Evolutionary conservation across 176 grass and related monocot species (phyloP), one percentile per base, ranked within the genome.

Genomic region (Saccharum officinarum): DNA sequence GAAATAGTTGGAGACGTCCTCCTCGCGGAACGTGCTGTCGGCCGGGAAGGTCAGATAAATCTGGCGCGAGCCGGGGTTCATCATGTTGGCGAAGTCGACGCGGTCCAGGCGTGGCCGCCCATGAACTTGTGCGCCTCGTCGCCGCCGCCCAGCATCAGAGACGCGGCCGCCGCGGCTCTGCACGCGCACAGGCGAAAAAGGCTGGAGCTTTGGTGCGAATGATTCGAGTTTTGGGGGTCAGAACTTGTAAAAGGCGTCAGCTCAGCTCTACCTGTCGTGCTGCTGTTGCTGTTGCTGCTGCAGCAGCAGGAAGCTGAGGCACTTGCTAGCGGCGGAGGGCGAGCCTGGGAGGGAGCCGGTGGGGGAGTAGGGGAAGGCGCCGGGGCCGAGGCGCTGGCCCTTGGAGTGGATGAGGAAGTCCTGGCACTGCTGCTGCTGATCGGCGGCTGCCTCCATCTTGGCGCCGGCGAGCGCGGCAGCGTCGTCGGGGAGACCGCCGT

Each of bases 1-100:
- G 90, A 95, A 95, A 37, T 95, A 95, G 84, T 87, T 90, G 16
- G 93, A 95, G 79, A 95, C 93, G 63, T 95, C 93, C 76, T 95
- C 93, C 89, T 95, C 93, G 20, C 86, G 79, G 80, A 95, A 95
- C 11, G 93, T 95, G 83, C 93, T 95, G 69, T 95, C 93, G 17
- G 93, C 90, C 6, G 93, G 93, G 65, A 95, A 95, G 36, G 93
- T 95, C 14, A 95, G 78, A 82, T 95, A 95, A 84, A 95, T 95
- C 85, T 95, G 93, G 68, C 93, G 81, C 69, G 93, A 95, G 15
- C 54, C 78, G 6, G 93, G 93, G 89, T 92, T 95, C 50, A 90
- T 68, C 85, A 95, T 90, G 78, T 45, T 81, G n/a, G 85, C 89
- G 66, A 92, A 92, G 71, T 95, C 93, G 9, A 68, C 66, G 47